These are phyloP conservation scores for Scleromitrula shiraiana DNA, from an alignment of 2,329 filamentous ascomycete genomes.

Conservation along the genomic window DNA sequence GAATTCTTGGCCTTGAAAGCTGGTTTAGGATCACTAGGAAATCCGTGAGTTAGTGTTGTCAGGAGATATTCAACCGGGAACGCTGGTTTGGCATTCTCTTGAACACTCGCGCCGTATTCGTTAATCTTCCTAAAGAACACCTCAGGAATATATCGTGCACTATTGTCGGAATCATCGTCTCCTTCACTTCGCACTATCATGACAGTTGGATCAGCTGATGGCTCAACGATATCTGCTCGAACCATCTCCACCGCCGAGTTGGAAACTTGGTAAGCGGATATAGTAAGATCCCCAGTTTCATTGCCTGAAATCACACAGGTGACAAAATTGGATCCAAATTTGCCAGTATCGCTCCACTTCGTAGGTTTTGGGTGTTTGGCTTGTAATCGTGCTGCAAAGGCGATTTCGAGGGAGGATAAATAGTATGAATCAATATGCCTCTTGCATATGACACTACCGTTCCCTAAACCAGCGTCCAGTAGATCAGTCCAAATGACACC, in stretches of 20 bases:
- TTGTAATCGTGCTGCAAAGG: slow-evolving; percentile 81
- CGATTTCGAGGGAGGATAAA: slow-evolving; percentile 84
- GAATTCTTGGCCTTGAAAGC: slow-evolving; percentile 57
- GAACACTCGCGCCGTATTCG: slow-evolving; percentile 91
- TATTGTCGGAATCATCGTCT: slow-evolving; percentile 59
- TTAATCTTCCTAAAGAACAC: slow-evolving; percentile 95
- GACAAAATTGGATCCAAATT: slow-evolving; percentile 93
- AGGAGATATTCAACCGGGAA: slow-evolving; percentile 97
- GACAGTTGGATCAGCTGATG: slow-evolving; percentile 82
- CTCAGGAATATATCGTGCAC: slow-evolving; percentile 86
- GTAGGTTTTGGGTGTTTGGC: slow-evolving; percentile 81
- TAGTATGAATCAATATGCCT: slow-evolving; percentile 89
- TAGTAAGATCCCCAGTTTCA: slow-evolving; percentile 76
- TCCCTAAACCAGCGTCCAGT: slow-evolving; percentile 68
- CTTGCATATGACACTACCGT: slow-evolving; percentile 88
- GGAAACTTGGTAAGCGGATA: slow-evolving; percentile 89
- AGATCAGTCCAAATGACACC: slow-evolving; percentile 95
- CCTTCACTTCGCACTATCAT: slow-evolving; percentile 95
- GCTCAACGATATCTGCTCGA: slow-evolving; percentile 85
- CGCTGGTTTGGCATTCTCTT: slow-evolving; percentile 91
- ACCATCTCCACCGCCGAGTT: slow-evolving; percentile 98
- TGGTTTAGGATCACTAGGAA: slow-evolving; percentile 73
- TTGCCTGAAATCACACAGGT: slow-evolving; percentile 95
- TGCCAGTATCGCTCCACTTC: slow-evolving; percentile 94
- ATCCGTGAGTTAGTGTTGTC: slow-evolving; percentile 92